Base-by-base conservation (phyloP, 768 basidiomycete species). In the Boletus sp. region DNA sequence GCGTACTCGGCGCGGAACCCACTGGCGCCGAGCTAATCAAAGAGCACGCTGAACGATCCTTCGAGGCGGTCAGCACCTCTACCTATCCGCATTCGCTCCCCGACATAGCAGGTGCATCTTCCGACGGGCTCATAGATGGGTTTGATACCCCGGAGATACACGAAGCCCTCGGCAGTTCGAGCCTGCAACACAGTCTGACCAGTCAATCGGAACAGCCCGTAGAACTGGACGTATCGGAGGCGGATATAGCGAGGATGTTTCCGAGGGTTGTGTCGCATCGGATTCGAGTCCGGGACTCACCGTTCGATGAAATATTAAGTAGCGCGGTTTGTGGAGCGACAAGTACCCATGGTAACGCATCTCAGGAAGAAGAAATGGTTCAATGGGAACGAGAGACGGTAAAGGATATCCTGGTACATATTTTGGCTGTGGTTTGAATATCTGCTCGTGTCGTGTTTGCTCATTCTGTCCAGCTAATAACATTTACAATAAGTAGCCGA, bases 181-280 rank as follows among this genome's bases (percentile, higher is more conserved):
- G 43, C 17, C 11, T 57, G 15, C 54, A 48, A 11, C 56, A 45
- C 27, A 50, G 49, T 47, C 10, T 46, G 17, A 48, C 37, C 14
- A 53, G 56, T 52, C 50, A 50, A 30, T 37, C 45, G 2, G 66
- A 69, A 23, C 62, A 65, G 47, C 61, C 61, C 27, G 62, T 68
- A 41, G 64, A 72, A 34, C 60, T 85, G 57, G 86, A 87, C 53
- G 83, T 88, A 5, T 85, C 85, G 6, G 87, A 89, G 66, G 83
- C 84, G 53, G 87, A 92, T 60, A 77, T 89, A 57, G 86, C 86
- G 52, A 78, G 87, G 54, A 83, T 90, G 29, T 80, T 88, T 57
- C 87, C 87, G 34, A 73, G 87, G 21, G 82, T 85, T 0, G 78
- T 92, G 30, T 84, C 86, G 7, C 90, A 93, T 71, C 84, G 90